Evolutionary conservation across 1,139 yeast genomes (phyloP), one percentile per base, ranked within the genome.

Genomic region (Kurtzmaniella quercitrusa): DNA sequence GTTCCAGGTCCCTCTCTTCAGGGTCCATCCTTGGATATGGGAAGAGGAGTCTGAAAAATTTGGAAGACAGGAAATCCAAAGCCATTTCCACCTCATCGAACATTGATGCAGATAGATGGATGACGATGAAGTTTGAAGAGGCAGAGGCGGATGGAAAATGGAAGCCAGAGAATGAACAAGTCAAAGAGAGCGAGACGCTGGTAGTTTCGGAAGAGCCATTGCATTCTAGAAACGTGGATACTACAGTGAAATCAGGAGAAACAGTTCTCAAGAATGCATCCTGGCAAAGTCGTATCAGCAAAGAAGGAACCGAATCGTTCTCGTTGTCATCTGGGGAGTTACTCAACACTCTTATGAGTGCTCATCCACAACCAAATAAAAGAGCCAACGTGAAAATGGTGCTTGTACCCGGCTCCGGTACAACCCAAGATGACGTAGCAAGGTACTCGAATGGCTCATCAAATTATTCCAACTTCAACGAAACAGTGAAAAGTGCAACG

Each of bases 281-380:
- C 19, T 39, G 44, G 40, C 34, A 51, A 45, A 39, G 45, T 50
- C 15, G 46, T 41, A 43, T 40, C 42, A 43, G 19, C n/a, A 51
- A 43, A 27, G 44, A 53, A 14, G 46, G 51, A 17, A 55, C 58
- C 1, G 44, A 56, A 19, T 43, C 62, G 18, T 52, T 59, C 8
- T 65, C 70, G 15, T 49, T 65, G 42, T 63, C 70, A 2, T 65
- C 72, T 4, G 74, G 72, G 3, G 76, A 70, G 49, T 54, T 70
- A 21, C 58, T 70, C 38, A 54, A 48, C 37, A 64, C 57, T 38
- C 53, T 70, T 42, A 66, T 63, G 41, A 47, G 51, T 24, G 48
- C 37, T 46, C 41, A 39, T 41, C 46, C 38, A 24, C 46, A 15
- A 34, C 23, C 21, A 41, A 41, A 12, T 10, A 40, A 19, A 16